Evolutionary conservation across 305 asterid genomes (phyloP).

Genomic region (Nicotiana rustica): DNA sequence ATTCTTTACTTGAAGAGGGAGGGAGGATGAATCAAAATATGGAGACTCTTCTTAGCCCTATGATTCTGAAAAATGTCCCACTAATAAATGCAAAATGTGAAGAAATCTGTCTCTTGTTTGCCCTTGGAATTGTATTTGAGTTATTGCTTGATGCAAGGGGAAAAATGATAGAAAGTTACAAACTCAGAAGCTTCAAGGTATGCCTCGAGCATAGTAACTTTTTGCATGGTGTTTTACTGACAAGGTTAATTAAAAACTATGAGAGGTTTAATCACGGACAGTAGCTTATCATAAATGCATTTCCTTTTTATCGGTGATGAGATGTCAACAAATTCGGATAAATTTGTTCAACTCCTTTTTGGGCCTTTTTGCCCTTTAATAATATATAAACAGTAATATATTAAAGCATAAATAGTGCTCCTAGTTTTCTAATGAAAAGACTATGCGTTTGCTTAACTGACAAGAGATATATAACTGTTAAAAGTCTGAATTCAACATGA

Average conservation of each 20-base stretch:
- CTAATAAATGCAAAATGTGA: neutral
- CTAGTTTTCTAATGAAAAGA: neutral
- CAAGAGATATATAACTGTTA: neutral
- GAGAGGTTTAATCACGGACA: neutral
- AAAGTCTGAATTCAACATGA: conserved; percentile 2
- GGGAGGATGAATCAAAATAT: conserved; percentile 9
- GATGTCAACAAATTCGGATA: neutral
- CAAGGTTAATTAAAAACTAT: neutral
- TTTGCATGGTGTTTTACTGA: conserved; percentile 1
- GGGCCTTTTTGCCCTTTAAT: neutral
- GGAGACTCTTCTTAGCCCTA: neutral
- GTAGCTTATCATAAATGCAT: conserved; percentile 28
- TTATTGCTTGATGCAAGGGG: conserved; percentile 25
- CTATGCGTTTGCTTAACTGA: neutral
- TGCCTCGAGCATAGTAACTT: conserved; percentile 20
- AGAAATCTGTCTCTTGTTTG: neutral
- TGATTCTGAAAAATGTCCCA: neutral
- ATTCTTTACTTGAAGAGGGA: neutral
- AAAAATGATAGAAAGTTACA: conserved; percentile 12
- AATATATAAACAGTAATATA: neutral
- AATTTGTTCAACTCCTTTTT: neutral
- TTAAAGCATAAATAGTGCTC: neutral
- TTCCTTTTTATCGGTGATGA: neutral
- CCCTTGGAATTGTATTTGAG: neutral
- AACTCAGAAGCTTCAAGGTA: neutral